A percentile compares a stretch with the other conserved stretches of the same genome.
Evolutionary conservation across 2,329 filamentous ascomycete species (phyloP).

Genomic region (Seiridium unicorne): DNA sequence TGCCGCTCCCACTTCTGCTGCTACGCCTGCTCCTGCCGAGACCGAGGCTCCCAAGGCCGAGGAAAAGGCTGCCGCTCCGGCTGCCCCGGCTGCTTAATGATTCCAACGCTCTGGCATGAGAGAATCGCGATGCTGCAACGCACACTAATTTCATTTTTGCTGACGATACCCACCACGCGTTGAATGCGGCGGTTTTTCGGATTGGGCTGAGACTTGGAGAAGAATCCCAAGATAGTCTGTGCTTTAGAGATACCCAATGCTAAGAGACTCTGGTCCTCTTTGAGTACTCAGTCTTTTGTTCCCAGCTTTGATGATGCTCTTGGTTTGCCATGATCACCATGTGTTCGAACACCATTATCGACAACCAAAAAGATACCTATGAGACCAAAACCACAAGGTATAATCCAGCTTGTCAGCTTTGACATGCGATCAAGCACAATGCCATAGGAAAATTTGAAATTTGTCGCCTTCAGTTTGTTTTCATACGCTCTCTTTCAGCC

Average conservation of each 20-base stretch:
- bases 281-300: background rate
- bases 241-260: constrained; percentile 3
- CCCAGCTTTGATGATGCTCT: background rate
- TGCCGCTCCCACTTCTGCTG: background rate
- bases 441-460: too few relatives aligned
- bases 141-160: background rate
- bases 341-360: too few relatives aligned
- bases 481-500: too few relatives aligned
- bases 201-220: background rate
- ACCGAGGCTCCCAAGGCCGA: constrained; percentile 6
- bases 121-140: background rate
- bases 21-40: background rate
- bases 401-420: too few relatives aligned
- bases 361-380: too few relatives aligned
- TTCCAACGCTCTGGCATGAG: background rate
- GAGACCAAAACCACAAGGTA: too few relatives aligned
- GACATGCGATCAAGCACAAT: too few relatives aligned
- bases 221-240: background rate
- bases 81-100: background rate
- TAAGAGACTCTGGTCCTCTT: background rate
- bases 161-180: background rate
- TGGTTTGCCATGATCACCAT: background rate
- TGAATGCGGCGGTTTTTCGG: background rate
- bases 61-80: constrained; percentile 5
- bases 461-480: too few relatives aligned